Base-by-base conservation (phyloP, 306 rosid species). In the Hippophae tibetana region DNA sequence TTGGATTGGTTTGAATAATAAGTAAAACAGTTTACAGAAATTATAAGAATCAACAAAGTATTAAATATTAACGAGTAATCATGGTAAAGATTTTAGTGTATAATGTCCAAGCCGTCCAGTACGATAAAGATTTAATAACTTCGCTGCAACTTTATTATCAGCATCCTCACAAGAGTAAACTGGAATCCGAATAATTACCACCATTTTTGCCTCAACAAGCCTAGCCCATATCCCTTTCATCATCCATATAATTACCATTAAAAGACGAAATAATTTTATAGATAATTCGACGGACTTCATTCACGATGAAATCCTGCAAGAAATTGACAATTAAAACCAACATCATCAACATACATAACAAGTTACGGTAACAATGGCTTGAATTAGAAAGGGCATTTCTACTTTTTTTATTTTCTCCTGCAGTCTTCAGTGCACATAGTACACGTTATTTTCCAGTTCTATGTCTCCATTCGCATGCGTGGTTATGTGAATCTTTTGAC, bases 31-130 rank as follows among this genome's bases (percentile, higher is more conserved):
- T 27, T 27, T 27, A 27, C 38, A 27, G 38, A 27, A 27, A 27
- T 27, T 27, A 27, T 27, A 27, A 2, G 38, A 27, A 27, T 27
- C 38, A 27, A 27, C 38, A 27, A 27, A 18, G 18, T 18, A 18
- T 18, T 0, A 18, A 18, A 18, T 18, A 18, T 18, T 18, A 18
- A 18, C 18, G 18, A 18, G 18, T 18, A 18, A 18, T 57, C 11
- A 18, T 10, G 83, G 84, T 55, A 80, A 31, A 64, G 60, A 61
- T 73, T 89, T 95, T 6, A 89, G 69, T 58, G 83, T 69, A 58
- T 82, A 84, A 61, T 76, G 86, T 53, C 95, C 94, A 46, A 89
- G 82, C 47, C 97, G 82, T 45, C 97, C 94, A 3, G 90, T 82
- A 47, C 84, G 95, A 59, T 73, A 86, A 59, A 86, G 94, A 79